These are phyloP conservation scores for Cinnamomum chago DNA, from an alignment of 164 flowering plant genomes.

Conservation along the genomic window DNA sequence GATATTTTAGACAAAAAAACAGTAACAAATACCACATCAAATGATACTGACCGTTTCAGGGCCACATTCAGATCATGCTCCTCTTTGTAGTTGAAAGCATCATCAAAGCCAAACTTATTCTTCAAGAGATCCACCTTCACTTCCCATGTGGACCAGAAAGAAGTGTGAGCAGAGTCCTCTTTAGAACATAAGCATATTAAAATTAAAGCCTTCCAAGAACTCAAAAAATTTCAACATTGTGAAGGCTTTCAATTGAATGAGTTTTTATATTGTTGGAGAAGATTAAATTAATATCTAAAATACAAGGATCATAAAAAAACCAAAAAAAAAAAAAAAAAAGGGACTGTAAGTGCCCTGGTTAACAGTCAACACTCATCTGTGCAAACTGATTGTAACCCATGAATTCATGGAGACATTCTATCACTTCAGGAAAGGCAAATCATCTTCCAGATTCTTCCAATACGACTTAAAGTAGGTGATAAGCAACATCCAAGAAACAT, in stretches of 20 bases:
- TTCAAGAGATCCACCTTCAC: constrained; percentile 18
- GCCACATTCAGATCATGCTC: constrained; percentile 13
- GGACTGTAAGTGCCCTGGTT: background rate
- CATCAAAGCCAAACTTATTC: constrained; percentile 21
- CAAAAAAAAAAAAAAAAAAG: background rate
- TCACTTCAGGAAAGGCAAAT: background rate
- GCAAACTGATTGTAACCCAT: background rate
- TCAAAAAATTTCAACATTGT: background rate
- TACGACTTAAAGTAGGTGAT: background rate
- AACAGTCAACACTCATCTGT: background rate
- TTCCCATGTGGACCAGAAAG: background rate
- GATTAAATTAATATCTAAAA: background rate
- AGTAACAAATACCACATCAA: background rate
- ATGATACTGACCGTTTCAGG: constrained; percentile 10
- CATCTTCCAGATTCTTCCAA: background rate
- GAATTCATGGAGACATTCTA: background rate
- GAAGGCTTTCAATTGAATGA: background rate
- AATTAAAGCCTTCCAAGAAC: background rate
- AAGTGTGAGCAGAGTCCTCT: background rate
- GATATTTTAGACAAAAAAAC: background rate
- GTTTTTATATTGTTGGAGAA: background rate
- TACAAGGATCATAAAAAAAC: background rate
- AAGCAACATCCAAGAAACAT: background rate
- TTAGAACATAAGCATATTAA: background rate
- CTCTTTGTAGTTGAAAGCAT: constrained; percentile 29